Percentiles rank a stretch among this genome's conserved stretches.
Evolutionary conservation across 1,284 basidiomycete genomes (phyloP).

Genomic region (Stereum hirsutum): DNA sequence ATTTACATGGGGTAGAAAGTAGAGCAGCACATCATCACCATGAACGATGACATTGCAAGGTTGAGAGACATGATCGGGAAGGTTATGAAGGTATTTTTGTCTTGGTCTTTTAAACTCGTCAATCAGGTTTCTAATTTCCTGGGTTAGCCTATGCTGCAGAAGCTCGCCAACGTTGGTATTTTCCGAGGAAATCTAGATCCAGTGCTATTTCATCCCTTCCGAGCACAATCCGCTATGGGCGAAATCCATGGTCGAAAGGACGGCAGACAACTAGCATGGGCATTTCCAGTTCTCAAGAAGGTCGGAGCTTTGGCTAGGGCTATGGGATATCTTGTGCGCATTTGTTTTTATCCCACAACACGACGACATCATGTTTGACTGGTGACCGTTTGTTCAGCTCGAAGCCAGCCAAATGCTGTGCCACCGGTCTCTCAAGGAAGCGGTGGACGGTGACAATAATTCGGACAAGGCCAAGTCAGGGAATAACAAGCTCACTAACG

Average conservation of each 20-base stretch:
- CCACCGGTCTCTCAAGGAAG: constrained; percentile 45
- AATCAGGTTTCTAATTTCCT: neutral
- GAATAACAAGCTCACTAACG: constrained; percentile 32
- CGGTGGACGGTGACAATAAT: constrained; percentile 23
- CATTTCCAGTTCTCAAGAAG: constrained; percentile 14
- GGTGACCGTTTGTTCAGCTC: constrained; percentile 36
- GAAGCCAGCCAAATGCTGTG: constrained; percentile 81
- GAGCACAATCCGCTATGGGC: constrained; percentile 30
- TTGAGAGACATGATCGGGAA: constrained; percentile 51
- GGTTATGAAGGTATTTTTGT: constrained; percentile 62
- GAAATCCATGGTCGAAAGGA: constrained; percentile 26
- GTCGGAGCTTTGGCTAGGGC: constrained; percentile 51
- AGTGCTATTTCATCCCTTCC: constrained; percentile 46
- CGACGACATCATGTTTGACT: neutral
- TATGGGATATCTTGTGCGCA: constrained; percentile 73
- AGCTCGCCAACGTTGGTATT: constrained; percentile 10
- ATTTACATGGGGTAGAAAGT: no score
- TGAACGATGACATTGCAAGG: constrained; percentile 49
- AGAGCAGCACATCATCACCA: constrained; percentile 62
- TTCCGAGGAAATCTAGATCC: constrained; percentile 26
- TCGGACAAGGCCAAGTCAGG: constrained; percentile 26
- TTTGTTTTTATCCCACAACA: no score
- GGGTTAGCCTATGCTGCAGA: neutral
- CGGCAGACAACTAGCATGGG: constrained; percentile 15
- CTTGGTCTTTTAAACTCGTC: neutral